A percentile compares a stretch with the other conserved stretches of the same genome.
These are phyloP conservation scores for Paramecium sexaurelia DNA, from an alignment of 73 alveolate species.

Conservation along the genomic window DNA sequence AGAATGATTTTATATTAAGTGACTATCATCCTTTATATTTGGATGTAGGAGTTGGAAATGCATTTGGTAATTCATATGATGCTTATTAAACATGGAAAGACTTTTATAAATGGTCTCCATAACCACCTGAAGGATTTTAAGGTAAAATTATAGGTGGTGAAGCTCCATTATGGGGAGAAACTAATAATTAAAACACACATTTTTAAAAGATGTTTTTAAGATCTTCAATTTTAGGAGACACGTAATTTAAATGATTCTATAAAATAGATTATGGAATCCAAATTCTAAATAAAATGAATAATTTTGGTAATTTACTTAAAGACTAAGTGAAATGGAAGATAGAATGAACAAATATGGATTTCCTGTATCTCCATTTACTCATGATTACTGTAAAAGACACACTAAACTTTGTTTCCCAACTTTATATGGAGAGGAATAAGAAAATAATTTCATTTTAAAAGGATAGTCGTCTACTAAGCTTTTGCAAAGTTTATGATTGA, in stretches of 20 bases:
- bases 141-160: constrained; percentile 64
- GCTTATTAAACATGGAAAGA: constrained; percentile 61
- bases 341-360: constrained; percentile 27
- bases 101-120: constrained; percentile 57
- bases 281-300: constrained; percentile 14
- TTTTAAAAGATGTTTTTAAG: constrained; percentile 52
- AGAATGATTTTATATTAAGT: constrained; percentile 46
- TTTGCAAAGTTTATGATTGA: too few relatives aligned
- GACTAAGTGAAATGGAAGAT: constrained; percentile 44
- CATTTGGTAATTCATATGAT: constrained; percentile 58
- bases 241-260: neutral
- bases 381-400: constrained; percentile 38
- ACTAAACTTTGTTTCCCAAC: constrained; percentile 27
- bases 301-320: neutral
- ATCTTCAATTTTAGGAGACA: constrained; percentile 55
- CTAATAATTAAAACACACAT: constrained; percentile 55
- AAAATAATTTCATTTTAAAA: neutral
- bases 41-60: constrained; percentile 66
- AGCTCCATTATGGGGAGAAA: constrained; percentile 69
- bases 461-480: too few relatives aligned
- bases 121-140: constrained; percentile 37
- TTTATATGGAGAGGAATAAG: neutral
- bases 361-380: constrained; percentile 39
- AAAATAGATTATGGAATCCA: constrained; percentile 50
- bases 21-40: constrained; percentile 43